Base-by-base conservation (phyloP, 345 rosid genomes). In the Citrus australasica region DNA sequence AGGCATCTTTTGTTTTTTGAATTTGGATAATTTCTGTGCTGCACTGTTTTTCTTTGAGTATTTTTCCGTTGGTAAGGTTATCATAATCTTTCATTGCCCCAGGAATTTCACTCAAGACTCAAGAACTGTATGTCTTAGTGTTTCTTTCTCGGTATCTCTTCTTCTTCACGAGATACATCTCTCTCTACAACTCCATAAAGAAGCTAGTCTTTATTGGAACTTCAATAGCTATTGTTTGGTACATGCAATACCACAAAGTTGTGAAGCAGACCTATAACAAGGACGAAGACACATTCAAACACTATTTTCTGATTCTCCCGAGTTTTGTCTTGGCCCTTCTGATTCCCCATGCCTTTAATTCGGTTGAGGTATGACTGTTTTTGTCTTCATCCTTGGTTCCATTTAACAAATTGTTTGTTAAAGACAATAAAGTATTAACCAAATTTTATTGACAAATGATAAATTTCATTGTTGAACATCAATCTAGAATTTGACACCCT, bases 21-120 rank as follows among this genome's bases (percentile, higher is more conserved):
- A 61, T 60, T 61, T 61, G 5, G 37, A 40, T 38, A 38, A 61
- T 27, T 42, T 69, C 8, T 51, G 28, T 30, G 40, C 61, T 63
- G 5, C 30, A 28, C 42, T 14, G 10, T 37, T 58, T 46, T 25
- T 33, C 56, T 4, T 2, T 14, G 40, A 24, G 71, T 17, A 37
- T 59, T 8, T 22, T 48, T 53, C 32, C 25, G 9, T 16, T 51
- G 56, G 32, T 56, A 40, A 35, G 63, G 22, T 24, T 73, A 72
- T 67, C 62, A 9, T 35, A 5, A 5, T 32, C 40, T 42, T 67
- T 79, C 28, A 33, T 22, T 66, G 71, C 21, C 35, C 37, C 85
- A 88, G 89, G 88, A 48, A 80, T 86, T 75, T 86, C 91, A 5
- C 84, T 83, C 19, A 86, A 83, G 78, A 83, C 88, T 66, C 89